A percentile compares a stretch with the other conserved stretches of the same genome.
Evolutionary conservation across 176 grass and related monocot species (phyloP).

Genomic region (Phoenix roebelenii): DNA sequence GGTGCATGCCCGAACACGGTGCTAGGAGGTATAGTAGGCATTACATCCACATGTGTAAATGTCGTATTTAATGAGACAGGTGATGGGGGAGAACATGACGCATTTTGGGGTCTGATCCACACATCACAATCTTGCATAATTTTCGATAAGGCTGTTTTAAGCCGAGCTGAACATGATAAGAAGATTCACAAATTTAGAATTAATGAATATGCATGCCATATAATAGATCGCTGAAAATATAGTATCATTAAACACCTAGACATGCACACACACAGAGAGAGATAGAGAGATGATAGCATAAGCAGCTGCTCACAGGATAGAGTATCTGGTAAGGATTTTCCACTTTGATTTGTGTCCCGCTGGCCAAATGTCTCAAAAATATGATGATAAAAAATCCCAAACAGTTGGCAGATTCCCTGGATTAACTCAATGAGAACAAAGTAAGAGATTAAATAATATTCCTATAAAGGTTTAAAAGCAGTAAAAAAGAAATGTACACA

Average conservation of each 20-base stretch:
- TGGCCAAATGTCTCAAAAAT: conserved; percentile 88
- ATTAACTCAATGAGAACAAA: conserved; percentile 27
- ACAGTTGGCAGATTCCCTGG: conserved; percentile 82
- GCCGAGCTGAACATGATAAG: conserved; percentile 45
- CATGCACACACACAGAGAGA: neutral
- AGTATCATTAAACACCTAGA: too few species aligned
- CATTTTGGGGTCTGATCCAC: conserved; percentile 71
- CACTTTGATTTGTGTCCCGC: conserved; percentile 48
- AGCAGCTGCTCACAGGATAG: conserved; percentile 49
- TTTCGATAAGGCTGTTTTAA: conserved; percentile 84
- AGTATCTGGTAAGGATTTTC: conserved; percentile 50
- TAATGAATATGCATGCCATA: too few species aligned
- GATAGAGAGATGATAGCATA: conserved; percentile 1
- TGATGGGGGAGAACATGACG: conserved; percentile 50
- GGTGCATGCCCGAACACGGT: conserved; percentile 41
- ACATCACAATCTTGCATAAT: conserved; percentile 94
- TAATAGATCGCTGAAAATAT: too few species aligned
- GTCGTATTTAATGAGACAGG: conserved; percentile 45
- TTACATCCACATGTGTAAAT: conserved; percentile 71
- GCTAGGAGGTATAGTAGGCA: conserved; percentile 63
- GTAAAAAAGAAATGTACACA: conserved; percentile 6
- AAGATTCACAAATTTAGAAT: conserved; percentile 1
- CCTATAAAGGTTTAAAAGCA: neutral
- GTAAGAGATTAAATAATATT: conserved; percentile 16
- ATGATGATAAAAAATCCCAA: conserved; percentile 89